These are phyloP conservation scores for Zygoascus flipseniorum DNA, from an alignment of 805 yeast genomes.

Conservation along the genomic window DNA sequence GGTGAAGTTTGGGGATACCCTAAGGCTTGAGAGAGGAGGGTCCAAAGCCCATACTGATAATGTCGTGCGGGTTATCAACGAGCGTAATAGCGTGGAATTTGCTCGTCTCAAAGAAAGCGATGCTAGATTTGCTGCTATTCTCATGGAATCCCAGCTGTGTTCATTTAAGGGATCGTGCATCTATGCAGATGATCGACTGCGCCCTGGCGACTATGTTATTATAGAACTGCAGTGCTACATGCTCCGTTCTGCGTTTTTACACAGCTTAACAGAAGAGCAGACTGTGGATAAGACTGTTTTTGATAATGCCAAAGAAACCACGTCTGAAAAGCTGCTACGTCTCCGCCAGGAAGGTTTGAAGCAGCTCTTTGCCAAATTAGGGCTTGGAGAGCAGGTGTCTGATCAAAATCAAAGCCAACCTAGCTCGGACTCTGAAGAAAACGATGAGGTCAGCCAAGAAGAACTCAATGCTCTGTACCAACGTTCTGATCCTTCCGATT, in stretches of 20 bases:
- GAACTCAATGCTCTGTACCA: conserved; percentile 70
- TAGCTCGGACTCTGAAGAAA: conserved; percentile 21
- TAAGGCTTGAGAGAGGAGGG: conserved; percentile 20
- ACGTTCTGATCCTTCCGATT: conserved; percentile 57
- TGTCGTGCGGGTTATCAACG: conserved; percentile 26
- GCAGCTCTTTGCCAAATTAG: conserved; percentile 45
- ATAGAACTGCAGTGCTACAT: conserved; percentile 63
- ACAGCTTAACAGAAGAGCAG: not conserved
- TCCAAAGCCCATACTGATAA: conserved; percentile 21
- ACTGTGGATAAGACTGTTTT: conserved; percentile 5
- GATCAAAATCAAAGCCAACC: not conserved
- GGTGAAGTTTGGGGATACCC: conserved; percentile 25
- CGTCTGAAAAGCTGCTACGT: conserved; percentile 43
- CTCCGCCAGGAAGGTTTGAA: conserved; percentile 49
- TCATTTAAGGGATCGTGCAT: conserved; percentile 50
- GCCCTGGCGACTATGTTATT: conserved; percentile 70
- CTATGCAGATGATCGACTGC: conserved; percentile 47
- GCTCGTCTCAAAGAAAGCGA: conserved; percentile 69
- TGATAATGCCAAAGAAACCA: conserved; percentile 39
- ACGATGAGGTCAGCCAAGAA: conserved; percentile 47
- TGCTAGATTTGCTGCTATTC: conserved; percentile 57
- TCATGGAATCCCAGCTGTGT: conserved; percentile 48
- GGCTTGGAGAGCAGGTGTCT: conserved; percentile 11
- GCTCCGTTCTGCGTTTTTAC: conserved; percentile 24
- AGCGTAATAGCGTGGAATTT: conserved; percentile 41